phyloP scores from a whole-genome alignment of 176 grass and related monocot species.

The Miscanthus lutarioriparius region DNA sequence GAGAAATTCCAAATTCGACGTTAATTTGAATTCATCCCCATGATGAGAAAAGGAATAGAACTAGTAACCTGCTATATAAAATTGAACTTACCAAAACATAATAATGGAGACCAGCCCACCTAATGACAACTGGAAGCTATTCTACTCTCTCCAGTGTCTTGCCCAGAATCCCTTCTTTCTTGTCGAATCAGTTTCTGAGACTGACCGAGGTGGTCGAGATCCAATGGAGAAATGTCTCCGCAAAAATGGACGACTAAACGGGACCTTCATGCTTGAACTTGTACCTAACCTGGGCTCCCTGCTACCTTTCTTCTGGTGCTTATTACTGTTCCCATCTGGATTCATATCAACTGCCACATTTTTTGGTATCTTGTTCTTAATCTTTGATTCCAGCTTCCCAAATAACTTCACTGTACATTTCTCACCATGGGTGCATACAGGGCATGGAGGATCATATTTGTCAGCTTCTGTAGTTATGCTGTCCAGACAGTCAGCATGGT shows the following conservation, averaged over 20 bases:
- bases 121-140: background rate
- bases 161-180: constrained; percentile 90
- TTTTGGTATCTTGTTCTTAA: constrained; percentile 48
- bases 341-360: constrained; percentile 51
- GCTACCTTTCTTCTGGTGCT: constrained; percentile 38
- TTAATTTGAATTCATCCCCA: background rate
- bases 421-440: constrained; percentile 73
- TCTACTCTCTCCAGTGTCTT: constrained; percentile 59
- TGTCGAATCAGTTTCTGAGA: constrained; percentile 44
- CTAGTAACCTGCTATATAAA: background rate
- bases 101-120: constrained; percentile 34
- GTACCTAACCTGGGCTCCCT: constrained; percentile 46
- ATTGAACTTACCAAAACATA: background rate
- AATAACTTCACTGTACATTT: constrained; percentile 73
- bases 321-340: constrained; percentile 42
- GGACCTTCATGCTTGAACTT: constrained; percentile 64
- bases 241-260: constrained; percentile 61
- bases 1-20: background rate
- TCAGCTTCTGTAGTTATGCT: constrained; percentile 76
- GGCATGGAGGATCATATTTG: constrained; percentile 82
- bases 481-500: constrained; percentile 91
- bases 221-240: constrained; percentile 77
- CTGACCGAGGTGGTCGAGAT: constrained; percentile 28
- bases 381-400: constrained; percentile 62
- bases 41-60: background rate